Evolutionary conservation across 2,329 filamentous ascomycete species (phyloP), one percentile per base, ranked within the genome.

Genomic region (Seiridium cupressi): DNA sequence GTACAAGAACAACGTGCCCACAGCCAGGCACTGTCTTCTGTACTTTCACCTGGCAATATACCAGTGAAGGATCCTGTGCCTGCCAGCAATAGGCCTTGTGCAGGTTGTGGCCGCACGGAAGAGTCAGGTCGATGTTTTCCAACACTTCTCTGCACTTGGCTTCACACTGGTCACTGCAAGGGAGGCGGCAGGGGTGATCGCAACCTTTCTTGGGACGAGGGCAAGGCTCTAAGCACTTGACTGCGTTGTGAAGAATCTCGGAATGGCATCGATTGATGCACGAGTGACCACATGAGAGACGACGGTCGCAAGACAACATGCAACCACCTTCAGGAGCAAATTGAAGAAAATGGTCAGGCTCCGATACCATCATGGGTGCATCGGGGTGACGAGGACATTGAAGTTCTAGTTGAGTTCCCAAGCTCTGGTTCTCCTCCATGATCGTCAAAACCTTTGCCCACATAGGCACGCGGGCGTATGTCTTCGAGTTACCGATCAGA

Each of bases 241-340:
- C 73, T 1, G 77, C 78, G 11, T 74, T 69, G 63, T 85, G 82
- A 4, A 84, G 67, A 4, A 74, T 63, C 1, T 79, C 70, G 0
- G 81, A 79, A 61, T 85, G 82, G 59, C 82, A 85, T 38, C 70
- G 72, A 5, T 73, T 75, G 7, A 66, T 63, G 59, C 83, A 85
- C 1, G 69, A 58, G 64, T 85, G 82, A 0, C 82, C 82, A 59
- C 82, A 85, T 0, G 66, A 40, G 7, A 83, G 71, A 69, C 81
- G 60, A 77, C 71, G 61, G 68, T 78, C 75, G 62, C 88, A 90
- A 1, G 70, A 71, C 13, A 79, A 67, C 47, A 69, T 68, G 64
- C 87, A 90, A 0, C 88, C 88, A 46, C 86, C 86, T 68, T 91
- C 88, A 0, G 88, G 88, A 0, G 82, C 77, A 6, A 83, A 70